Percentiles rank a stretch among this genome's conserved stretches.
phyloP scores from a whole-genome alignment of 495 filamentous ascomycete species.

The Elasticomyces elasticus region DNA sequence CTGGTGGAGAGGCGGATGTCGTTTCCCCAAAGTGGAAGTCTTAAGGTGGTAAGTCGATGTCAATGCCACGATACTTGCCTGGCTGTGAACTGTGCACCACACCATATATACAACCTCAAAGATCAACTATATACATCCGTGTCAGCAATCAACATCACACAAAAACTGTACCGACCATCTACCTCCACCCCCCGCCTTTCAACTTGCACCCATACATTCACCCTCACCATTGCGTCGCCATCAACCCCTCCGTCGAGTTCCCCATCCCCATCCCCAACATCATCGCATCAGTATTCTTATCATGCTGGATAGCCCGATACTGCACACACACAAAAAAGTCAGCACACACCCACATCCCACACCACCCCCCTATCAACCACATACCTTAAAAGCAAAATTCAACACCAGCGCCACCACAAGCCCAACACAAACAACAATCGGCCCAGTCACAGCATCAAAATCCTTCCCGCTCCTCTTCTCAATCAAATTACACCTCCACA shows the following conservation, averaged over 20 bases:
- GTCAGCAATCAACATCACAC: too few species aligned
- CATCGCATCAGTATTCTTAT: not conserved
- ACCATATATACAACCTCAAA: too few species aligned
- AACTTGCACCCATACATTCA: too few species aligned
- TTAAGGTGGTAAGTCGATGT: too few species aligned
- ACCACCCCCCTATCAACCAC: not conserved
- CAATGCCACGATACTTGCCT: too few species aligned
- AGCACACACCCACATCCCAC: not conserved
- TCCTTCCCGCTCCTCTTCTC: conserved; percentile 56
- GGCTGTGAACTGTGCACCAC: too few species aligned
- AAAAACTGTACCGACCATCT: too few species aligned
- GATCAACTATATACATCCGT: too few species aligned
- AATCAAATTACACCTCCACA: conserved; percentile 67
- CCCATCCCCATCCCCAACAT: not conserved
- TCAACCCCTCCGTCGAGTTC: not conserved
- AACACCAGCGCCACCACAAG: conserved; percentile 67
- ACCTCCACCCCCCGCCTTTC: too few species aligned
- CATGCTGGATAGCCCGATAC: not conserved
- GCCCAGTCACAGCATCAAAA: conserved; percentile 79
- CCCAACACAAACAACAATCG: conserved; percentile 71
- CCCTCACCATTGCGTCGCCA: not conserved
- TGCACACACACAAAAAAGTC: not conserved
- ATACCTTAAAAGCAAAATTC: conserved; percentile 76
- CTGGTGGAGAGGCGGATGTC: too few species aligned
- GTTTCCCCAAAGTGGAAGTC: too few species aligned